Conservation (phyloP, 495 filamentous ascomycete species). For the Aspergillus olivimuriae region DNA sequence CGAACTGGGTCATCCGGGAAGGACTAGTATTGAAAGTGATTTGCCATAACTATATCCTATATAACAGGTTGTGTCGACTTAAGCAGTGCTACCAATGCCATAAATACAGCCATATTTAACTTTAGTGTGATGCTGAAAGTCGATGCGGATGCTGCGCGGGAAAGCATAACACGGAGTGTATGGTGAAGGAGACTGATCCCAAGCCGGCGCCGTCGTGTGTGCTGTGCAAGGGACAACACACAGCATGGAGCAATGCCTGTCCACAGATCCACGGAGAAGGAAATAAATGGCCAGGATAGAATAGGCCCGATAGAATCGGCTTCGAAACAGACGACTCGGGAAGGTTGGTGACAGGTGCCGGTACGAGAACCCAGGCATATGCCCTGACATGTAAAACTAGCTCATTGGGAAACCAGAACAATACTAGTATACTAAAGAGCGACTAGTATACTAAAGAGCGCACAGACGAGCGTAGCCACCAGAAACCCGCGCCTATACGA, state of each 20-base stretch:
- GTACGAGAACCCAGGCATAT: not conserved
- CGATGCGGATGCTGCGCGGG: not conserved
- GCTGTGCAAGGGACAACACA: slow-evolving; percentile 1
- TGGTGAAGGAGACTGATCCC: slow-evolving; percentile 1
- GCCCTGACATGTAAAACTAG: not conserved
- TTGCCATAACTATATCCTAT: not conserved
- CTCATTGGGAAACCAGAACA: not conserved
- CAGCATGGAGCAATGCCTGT: not conserved
- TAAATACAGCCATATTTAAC: not conserved
- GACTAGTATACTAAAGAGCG: not conserved
- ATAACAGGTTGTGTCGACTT: not conserved
- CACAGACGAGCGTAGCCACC: not conserved
- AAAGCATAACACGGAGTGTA: not conserved
- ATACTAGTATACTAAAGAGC: too few species aligned
- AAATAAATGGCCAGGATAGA: not conserved
- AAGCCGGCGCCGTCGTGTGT: not conserved
- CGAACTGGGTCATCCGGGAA: not conserved
- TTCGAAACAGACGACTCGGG: not conserved
- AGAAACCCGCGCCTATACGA: not conserved
- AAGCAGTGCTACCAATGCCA: slow-evolving; percentile 1
- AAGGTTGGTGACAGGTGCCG: not conserved
- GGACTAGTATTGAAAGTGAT: not conserved
- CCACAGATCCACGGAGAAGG: slow-evolving; percentile 1
- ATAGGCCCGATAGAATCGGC: not conserved
- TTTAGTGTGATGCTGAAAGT: not conserved